A percentile compares a stretch with the other conserved stretches of the same genome.
These are phyloP conservation scores for Epichloe bromicola DNA, from an alignment of 2,329 filamentous ascomycete species.

Conservation along the genomic window DNA sequence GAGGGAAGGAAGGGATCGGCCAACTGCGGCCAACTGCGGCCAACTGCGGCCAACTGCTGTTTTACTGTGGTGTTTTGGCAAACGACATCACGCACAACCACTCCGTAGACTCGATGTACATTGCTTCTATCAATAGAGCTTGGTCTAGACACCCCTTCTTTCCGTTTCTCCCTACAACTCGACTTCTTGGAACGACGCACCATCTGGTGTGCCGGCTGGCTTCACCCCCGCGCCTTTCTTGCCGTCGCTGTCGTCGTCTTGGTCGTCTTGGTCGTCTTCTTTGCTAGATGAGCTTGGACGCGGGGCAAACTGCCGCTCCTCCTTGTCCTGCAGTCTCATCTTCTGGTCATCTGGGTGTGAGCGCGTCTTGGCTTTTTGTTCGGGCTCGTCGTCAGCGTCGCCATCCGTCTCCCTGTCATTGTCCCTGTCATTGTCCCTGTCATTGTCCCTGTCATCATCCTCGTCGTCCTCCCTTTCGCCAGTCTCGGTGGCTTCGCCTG, in stretches of 20 bases:
- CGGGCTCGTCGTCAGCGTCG: slow-evolving; percentile 10
- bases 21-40: no score
- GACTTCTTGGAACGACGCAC: slow-evolving; percentile 51
- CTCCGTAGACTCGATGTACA: not conserved
- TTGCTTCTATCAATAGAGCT: not conserved
- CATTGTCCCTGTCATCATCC: slow-evolving; percentile 7
- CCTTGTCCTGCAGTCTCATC: slow-evolving; percentile 40
- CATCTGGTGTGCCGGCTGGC: slow-evolving; percentile 36
- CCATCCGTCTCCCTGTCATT: slow-evolving; percentile 12
- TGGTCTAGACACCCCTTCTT: not conserved
- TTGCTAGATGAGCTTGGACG: slow-evolving; percentile 23
- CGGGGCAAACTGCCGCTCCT: slow-evolving; percentile 40
- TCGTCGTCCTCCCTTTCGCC: slow-evolving; percentile 15
- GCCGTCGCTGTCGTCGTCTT: slow-evolving; percentile 20
- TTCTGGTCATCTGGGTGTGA: slow-evolving; percentile 38
- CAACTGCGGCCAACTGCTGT: no score
- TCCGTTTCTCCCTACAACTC: slow-evolving; percentile 31
- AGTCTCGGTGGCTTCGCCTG: slow-evolving; percentile 7
- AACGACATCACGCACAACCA: no score
- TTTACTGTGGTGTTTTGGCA: no score
- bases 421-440: slow-evolving; percentile 7
- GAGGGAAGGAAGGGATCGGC: slow-evolving; percentile 8
- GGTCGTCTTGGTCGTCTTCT: slow-evolving; percentile 15
- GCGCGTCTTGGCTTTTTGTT: slow-evolving; percentile 23
- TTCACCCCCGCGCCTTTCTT: slow-evolving; percentile 23